A percentile compares a stretch with the other conserved stretches of the same genome.
These are phyloP conservation scores for Macadamia tetraphylla DNA, from an alignment of 164 flowering plant genomes.

Conservation along the genomic window DNA sequence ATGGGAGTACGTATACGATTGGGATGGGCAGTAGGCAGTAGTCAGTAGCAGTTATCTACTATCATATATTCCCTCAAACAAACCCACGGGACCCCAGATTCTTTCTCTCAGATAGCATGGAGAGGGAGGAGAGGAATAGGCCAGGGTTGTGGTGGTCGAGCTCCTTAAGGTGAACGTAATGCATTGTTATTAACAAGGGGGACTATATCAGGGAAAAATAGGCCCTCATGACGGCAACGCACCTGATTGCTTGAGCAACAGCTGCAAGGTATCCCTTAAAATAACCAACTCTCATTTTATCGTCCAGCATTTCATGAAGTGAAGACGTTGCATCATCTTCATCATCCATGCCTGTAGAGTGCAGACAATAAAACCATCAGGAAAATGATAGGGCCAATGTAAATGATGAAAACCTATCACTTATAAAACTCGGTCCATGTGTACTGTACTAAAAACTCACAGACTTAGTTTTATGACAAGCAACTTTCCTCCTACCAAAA, in stretches of 20 bases:
- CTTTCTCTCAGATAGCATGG: too few species aligned
- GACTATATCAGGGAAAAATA: background rate
- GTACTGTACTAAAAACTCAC: background rate
- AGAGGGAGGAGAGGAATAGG: too few species aligned
- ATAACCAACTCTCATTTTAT: conserved; percentile 58
- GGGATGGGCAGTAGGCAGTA: too few species aligned
- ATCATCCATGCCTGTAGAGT: conserved; percentile 86
- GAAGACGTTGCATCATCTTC: conserved; percentile 47
- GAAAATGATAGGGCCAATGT: background rate
- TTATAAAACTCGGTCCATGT: too few species aligned
- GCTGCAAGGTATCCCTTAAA: conserved; percentile 71
- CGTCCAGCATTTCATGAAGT: conserved; percentile 75
- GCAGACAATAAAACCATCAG: background rate
- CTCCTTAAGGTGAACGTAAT: background rate
- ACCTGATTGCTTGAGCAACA: conserved; percentile 77
- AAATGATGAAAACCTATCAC: background rate
- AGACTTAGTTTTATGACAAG: background rate
- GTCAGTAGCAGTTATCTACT: too few species aligned
- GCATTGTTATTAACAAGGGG: background rate
- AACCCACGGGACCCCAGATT: too few species aligned
- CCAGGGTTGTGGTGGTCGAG: too few species aligned
- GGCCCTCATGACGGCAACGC: conserved; percentile 7
- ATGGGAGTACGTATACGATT: too few species aligned
- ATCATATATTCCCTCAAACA: too few species aligned
- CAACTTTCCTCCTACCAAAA: too few species aligned